These are phyloP conservation scores for Phytomonas sp. DNA, from an alignment of 208 protist species.

Conservation along the genomic window DNA sequence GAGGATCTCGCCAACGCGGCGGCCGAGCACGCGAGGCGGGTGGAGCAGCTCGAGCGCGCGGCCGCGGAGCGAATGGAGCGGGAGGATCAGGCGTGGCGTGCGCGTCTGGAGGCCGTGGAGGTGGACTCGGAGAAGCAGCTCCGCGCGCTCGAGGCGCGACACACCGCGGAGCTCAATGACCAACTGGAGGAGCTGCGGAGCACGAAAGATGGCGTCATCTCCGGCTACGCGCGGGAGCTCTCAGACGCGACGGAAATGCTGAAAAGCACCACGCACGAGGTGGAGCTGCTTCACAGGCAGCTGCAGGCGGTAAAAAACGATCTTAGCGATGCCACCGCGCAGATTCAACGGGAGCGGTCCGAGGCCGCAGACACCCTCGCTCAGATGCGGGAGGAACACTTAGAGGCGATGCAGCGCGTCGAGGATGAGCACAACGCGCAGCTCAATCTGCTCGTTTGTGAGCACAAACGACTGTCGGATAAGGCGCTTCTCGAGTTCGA, in stretches of 20 bases:
- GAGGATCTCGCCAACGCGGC: constrained; percentile 15
- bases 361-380: constrained; percentile 13
- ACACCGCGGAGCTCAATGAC: constrained; percentile 17
- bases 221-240: constrained; percentile 9
- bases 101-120: constrained; percentile 16
- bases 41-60: constrained; percentile 14
- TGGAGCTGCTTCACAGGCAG: constrained; percentile 13
- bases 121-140: constrained; percentile 11
- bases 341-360: constrained; percentile 22
- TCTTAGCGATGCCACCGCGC: constrained; percentile 14
- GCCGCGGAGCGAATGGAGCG: constrained; percentile 9
- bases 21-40: constrained; percentile 15
- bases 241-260: constrained; percentile 9
- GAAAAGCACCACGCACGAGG: constrained; percentile 8
- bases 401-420: constrained; percentile 20
- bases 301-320: constrained; percentile 17
- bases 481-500: constrained; percentile 34
- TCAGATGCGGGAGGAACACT: constrained; percentile 17
- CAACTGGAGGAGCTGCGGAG: constrained; percentile 13
- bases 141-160: constrained; percentile 12
- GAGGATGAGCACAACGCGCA: constrained; percentile 20
- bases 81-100: constrained; percentile 10
- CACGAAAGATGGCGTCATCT: constrained; percentile 14
- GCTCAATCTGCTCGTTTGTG: constrained; percentile 20
- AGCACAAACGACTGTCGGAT: constrained; percentile 45